These are phyloP conservation scores for Cochlearia excelsa DNA, from an alignment of 345 rosid genomes.

Conservation along the genomic window DNA sequence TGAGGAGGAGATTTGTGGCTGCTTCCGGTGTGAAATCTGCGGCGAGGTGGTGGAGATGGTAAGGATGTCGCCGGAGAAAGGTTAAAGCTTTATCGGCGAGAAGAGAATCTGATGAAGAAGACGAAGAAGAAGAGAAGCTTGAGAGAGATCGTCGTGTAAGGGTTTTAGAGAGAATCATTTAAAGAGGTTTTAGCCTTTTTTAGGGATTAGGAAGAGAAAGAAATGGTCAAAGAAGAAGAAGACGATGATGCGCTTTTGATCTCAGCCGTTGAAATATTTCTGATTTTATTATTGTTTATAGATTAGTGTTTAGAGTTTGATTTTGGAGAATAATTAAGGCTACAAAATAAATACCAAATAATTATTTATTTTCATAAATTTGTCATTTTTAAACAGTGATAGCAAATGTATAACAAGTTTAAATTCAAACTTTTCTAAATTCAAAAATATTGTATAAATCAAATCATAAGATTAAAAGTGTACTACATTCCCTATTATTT, in stretches of 20 bases:
- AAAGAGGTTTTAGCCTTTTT: background rate
- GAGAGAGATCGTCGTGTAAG: constrained; percentile 43
- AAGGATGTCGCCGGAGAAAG: constrained; percentile 59
- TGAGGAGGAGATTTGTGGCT: constrained; percentile 57
- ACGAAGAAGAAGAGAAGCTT: constrained; percentile 37
- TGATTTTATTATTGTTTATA: too few species aligned
- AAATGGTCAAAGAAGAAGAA: constrained; percentile 14
- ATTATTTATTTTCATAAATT: too few species aligned
- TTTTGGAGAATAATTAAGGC: too few species aligned
- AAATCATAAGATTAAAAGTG: too few species aligned
- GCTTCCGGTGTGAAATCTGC: constrained; percentile 68
- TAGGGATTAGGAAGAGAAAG: constrained; percentile 11
- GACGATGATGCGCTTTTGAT: constrained; percentile 18
- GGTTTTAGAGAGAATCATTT: constrained; percentile 47
- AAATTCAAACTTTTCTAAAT: too few species aligned
- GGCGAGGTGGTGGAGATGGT: constrained; percentile 52
- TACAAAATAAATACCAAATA: too few species aligned
- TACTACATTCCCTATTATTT: too few species aligned
- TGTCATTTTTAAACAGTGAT: too few species aligned
- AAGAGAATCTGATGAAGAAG: constrained; percentile 28
- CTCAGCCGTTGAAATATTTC: constrained; percentile 7
- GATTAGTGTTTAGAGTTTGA: too few species aligned
- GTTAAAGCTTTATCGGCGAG: constrained; percentile 60
- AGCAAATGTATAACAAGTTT: too few species aligned
- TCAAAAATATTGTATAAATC: too few species aligned